These are phyloP conservation scores for Auriscalpium microsporum DNA, from an alignment of 768 basidiomycete species.

Conservation along the genomic window DNA sequence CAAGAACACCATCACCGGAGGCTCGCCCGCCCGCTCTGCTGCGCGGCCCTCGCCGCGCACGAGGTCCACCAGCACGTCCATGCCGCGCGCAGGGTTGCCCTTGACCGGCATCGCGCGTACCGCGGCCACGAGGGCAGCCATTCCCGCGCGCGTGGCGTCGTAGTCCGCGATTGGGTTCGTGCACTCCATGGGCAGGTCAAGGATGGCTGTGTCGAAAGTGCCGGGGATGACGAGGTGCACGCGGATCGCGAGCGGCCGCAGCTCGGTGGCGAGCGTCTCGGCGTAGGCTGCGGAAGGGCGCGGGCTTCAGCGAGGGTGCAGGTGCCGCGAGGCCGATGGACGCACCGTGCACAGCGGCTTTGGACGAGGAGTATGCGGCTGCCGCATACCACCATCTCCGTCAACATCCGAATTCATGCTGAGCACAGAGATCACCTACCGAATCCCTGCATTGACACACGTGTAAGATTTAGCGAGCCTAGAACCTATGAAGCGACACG, in stretches of 20 bases:
- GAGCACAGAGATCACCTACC: neutral
- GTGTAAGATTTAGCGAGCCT: neutral
- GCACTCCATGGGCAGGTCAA: neutral
- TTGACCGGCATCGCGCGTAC: neutral
- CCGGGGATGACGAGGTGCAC: constrained; percentile 8
- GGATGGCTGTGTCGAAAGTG: constrained; percentile 7
- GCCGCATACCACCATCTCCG: constrained; percentile 7
- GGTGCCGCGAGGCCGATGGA: neutral
- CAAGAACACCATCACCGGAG: constrained; percentile 7
- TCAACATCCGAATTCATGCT: neutral
- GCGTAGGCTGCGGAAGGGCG: neutral
- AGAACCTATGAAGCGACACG: neutral
- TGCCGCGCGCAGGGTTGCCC: constrained; percentile 11
- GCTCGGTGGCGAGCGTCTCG: constrained; percentile 12
- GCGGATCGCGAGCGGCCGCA: constrained; percentile 12
- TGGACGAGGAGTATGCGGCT: constrained; percentile 31
- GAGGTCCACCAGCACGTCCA: constrained; percentile 10
- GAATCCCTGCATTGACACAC: neutral
- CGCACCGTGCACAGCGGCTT: constrained; percentile 32
- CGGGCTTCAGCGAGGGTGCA: neutral
- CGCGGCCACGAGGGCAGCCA: neutral
- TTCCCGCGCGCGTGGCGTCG: neutral
- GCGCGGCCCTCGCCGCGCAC: constrained; percentile 14
- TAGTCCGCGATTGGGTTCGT: neutral
- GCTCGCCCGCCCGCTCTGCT: neutral